Conservation (phyloP, 179 eudicot species). For the Camellia oleifera region DNA sequence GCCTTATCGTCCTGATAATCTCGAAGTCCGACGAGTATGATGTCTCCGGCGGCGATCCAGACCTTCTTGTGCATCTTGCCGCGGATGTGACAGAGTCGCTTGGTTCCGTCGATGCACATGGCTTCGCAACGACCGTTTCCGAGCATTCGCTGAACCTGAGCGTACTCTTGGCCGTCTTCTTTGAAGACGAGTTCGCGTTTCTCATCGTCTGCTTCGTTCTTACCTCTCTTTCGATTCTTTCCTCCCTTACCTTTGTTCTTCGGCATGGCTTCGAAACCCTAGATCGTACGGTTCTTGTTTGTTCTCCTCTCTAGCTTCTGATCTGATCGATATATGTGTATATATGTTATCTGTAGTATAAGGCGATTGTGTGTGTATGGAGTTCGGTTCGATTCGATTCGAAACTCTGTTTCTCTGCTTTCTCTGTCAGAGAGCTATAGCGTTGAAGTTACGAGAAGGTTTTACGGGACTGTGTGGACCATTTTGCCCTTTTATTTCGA, state of each 20-base stretch:
- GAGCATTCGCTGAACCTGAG: constrained; percentile 85
- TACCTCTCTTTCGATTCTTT: constrained; percentile 90
- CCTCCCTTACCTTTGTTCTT: constrained; percentile 99
- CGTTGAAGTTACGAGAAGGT: too few species aligned
- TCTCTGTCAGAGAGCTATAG: too few species aligned
- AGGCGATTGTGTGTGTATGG: too few species aligned
- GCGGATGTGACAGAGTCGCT: constrained; percentile 82
- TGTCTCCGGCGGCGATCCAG: constrained; percentile 98
- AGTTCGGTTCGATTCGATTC: too few species aligned
- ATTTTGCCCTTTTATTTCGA: too few species aligned
- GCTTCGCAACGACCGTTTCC: constrained; percentile 93
- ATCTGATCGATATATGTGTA: background rate
- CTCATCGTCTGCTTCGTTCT: constrained; percentile 97
- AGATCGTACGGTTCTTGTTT: constrained; percentile 13
- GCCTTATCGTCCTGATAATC: constrained; percentile 96
- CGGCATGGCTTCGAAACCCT: constrained; percentile 62
- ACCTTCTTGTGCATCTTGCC: constrained; percentile 99
- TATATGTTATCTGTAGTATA: background rate
- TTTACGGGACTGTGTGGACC: too few species aligned
- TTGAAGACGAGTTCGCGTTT: constrained; percentile 90
- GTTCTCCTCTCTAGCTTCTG: background rate
- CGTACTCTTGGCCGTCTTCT: constrained; percentile 95
- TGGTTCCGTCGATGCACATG: constrained; percentile 73
- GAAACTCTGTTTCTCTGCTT: too few species aligned
- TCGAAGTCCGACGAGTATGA: constrained; percentile 79